Percentiles rank a stretch among this genome's conserved stretches.
Conservation (phyloP, 352 stramenopile species). For the Blastocystis sp. region DNA sequence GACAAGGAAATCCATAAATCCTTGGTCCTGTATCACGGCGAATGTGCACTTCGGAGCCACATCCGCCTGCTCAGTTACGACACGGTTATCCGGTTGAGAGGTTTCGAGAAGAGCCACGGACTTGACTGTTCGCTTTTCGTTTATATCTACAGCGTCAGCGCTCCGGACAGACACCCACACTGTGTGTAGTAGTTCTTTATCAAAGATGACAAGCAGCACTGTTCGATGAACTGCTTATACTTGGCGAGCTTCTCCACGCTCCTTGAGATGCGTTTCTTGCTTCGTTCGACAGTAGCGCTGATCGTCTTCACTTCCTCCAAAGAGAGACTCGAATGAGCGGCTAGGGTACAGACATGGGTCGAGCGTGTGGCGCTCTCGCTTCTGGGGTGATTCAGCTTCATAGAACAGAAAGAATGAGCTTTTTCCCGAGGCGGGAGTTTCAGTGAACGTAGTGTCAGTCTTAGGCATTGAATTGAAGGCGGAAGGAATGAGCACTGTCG, state of each 20-base stretch:
- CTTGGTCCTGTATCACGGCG: background rate
- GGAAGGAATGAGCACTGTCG: background rate
- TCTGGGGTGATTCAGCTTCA: background rate
- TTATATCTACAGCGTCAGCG: background rate
- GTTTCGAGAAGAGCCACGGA: background rate
- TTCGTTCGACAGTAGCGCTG: background rate
- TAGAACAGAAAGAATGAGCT: constrained; percentile 2
- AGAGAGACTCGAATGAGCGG: background rate
- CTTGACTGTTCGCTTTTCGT: background rate
- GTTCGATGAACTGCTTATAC: background rate
- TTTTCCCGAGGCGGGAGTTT: background rate
- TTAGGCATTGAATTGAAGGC: background rate
- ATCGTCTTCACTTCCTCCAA: background rate
- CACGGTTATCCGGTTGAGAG: background rate
- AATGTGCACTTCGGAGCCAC: background rate
- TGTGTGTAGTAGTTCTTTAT: background rate
- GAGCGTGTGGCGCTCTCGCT: background rate
- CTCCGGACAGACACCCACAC: background rate
- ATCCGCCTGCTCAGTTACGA: background rate
- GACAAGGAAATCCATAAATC: constrained; percentile 2
- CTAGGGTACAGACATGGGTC: background rate
- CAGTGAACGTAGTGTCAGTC: background rate
- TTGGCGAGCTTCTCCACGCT: background rate
- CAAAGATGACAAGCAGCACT: background rate
- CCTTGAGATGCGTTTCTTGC: background rate